Percentiles rank a stretch among this genome's conserved stretches.
Evolutionary conservation across 139 green algal genomes (phyloP).

Genomic region (Coccomyxa sp.): DNA sequence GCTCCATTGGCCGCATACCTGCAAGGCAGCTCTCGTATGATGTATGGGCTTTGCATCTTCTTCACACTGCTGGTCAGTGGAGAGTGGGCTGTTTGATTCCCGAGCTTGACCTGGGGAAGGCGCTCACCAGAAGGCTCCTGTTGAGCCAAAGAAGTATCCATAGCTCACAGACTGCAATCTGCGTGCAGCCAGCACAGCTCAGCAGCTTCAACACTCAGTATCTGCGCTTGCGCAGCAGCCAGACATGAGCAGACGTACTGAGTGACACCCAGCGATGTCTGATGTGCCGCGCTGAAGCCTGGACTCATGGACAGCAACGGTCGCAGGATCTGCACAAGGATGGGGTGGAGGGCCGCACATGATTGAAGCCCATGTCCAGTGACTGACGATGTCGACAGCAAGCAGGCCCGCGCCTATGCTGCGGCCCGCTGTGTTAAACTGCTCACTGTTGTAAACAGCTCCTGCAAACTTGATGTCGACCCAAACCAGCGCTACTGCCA

Average conservation of each 20-base stretch:
- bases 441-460: constrained; percentile 8
- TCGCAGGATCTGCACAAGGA: no score
- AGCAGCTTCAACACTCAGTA: no score
- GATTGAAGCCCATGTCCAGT: not conserved
- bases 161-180: not conserved
- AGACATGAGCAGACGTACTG: no score
- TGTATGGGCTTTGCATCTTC: not conserved
- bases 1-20: not conserved
- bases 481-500: constrained; percentile 11
- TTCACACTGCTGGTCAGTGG: not conserved
- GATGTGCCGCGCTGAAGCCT: no score
- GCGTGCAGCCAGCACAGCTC: no score
- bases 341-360: no score
- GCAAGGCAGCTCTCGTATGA: not conserved
- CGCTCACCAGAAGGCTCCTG: not conserved
- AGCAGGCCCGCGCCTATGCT: constrained; percentile 59
- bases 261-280: no score
- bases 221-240: no score
- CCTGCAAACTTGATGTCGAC: constrained; percentile 17
- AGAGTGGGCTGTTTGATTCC: not conserved
- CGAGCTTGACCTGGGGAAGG: not conserved
- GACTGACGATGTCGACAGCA: constrained; percentile 23
- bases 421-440: constrained; percentile 62
- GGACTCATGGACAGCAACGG: no score
- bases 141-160: not conserved